Evolutionary conservation across 768 basidiomycete species (phyloP).

Genomic region (Porphyrellus cyaneotinctus): DNA sequence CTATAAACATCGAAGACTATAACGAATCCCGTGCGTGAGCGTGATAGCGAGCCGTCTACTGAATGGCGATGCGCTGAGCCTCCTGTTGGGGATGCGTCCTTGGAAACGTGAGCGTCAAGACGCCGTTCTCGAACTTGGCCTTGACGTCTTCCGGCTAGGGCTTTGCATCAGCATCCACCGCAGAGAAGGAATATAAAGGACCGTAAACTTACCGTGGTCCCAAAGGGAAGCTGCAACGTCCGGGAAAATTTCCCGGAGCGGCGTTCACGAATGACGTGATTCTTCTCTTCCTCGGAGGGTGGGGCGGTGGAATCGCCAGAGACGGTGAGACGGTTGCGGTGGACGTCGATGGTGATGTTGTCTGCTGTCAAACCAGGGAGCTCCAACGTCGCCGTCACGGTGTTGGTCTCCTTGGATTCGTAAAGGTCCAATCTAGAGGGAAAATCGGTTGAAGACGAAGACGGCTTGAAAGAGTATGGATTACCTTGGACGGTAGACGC

Average conservation of each 20-base stretch:
- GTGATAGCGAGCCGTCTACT: neutral
- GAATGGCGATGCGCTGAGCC: neutral
- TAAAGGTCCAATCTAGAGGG: conserved; percentile 41
- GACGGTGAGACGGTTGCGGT: conserved; percentile 44
- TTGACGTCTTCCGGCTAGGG: conserved; percentile 42
- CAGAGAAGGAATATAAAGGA: neutral
- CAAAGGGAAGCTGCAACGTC: conserved; percentile 42
- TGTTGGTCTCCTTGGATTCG: conserved; percentile 39
- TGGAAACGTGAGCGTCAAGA: conserved; percentile 47
- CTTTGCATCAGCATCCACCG: neutral
- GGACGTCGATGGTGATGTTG: conserved; percentile 44
- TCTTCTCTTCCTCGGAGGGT: conserved; percentile 31
- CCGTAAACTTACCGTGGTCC: conserved; percentile 37
- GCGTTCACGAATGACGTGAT: conserved; percentile 43
- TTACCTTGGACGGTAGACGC: neutral
- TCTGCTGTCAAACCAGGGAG: conserved; percentile 51
- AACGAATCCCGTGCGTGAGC: neutral
- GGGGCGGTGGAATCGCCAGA: conserved; percentile 40
- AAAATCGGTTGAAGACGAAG: no score
- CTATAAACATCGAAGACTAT: neutral
- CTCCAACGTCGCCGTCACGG: conserved; percentile 51
- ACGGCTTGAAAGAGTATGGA: no score
- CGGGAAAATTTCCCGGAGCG: conserved; percentile 43
- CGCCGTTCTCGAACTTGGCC: conserved; percentile 45
- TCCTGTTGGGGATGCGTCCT: conserved; percentile 36